Base-by-base conservation (phyloP, 2,329 filamentous ascomycete species). In the Colletotrichum higginsianum region DNA sequence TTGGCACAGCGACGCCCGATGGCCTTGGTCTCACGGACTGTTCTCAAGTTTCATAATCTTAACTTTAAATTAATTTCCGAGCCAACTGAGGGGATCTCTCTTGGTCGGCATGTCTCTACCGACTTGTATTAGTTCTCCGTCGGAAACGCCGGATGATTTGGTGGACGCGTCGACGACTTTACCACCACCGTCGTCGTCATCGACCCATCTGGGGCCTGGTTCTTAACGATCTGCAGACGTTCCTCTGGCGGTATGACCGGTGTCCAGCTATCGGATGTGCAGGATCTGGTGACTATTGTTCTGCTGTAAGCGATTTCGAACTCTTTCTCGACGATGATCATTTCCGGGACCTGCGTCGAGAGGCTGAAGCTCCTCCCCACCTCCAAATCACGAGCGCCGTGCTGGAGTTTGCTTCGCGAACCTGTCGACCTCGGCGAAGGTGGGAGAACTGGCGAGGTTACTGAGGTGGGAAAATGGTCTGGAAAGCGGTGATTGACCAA, bases 401-500 rank as follows among this genome's bases (percentile, higher is more conserved):
- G 42, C 64, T 52, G 63, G 1, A 42, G 2, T 40, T 63, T 71
- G 30, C 40, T 61, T 12, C 57, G 42, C 3, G 64, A 58, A 2
- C 49, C 47, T 11, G 30, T 44, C 2, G 63, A 57, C 9, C 5
- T 49, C 13, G 44, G 52, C 2, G 65, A 71, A 21, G 23, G 23
- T 9, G 46, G 42, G 3, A 9, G 7, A 4, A 9, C 16, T 12
- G 66, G 68, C 23, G 50, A 44, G 11, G 61, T 2, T 7, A 26
- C 18, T 1, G 52, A 49, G 2, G 38, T 55, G 4, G 44, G 11
- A 2, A 52, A n/a, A 9, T 71, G 57, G 11, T 58, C 65, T 2
- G 68, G 65, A 7, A 63, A 53, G 1, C 49, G 46, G n/a, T 63
- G 52, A 49, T 71, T 65, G 8, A 60, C 42, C 4, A 81, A 74